Conservation (phyloP, 306 rosid species). For the Castanopsis chinensis region DNA sequence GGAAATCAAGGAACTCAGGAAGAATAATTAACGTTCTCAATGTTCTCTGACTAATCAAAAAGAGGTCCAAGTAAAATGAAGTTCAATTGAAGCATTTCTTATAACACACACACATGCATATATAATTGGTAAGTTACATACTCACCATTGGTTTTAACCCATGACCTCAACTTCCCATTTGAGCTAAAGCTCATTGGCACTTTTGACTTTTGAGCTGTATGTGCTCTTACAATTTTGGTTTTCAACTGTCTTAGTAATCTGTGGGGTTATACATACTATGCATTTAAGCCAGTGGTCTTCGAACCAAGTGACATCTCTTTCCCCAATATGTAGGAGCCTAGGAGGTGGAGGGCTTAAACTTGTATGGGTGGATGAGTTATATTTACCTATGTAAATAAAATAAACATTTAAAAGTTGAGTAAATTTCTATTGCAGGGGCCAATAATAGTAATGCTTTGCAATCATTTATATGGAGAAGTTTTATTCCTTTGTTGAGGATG, state of each 20-base stretch:
- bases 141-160: too few relatives aligned
- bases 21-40: too few relatives aligned
- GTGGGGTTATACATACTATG: neutral
- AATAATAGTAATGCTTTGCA: slow-evolving; percentile 33
- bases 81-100: too few relatives aligned
- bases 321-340: neutral
- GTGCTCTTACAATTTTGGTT: neutral
- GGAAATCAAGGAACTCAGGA: too few relatives aligned
- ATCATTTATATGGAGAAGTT: slow-evolving; percentile 59
- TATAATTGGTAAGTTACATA: too few relatives aligned
- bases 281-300: neutral
- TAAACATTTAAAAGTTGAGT: neutral
- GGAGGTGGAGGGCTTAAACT: neutral
- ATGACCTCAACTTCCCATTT: too few relatives aligned
- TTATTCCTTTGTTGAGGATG: slow-evolving; percentile 65
- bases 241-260: neutral
- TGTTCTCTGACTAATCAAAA: too few relatives aligned
- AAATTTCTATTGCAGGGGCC: slow-evolving; percentile 40
- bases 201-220: neutral
- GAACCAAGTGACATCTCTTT: neutral
- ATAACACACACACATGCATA: too few relatives aligned
- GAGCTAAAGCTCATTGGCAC: too few relatives aligned
- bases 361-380: neutral
- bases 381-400: neutral
- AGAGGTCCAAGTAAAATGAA: too few relatives aligned